phyloP scores from a whole-genome alignment of 768 basidiomycete genomes.

The Boletellus sp. region DNA sequence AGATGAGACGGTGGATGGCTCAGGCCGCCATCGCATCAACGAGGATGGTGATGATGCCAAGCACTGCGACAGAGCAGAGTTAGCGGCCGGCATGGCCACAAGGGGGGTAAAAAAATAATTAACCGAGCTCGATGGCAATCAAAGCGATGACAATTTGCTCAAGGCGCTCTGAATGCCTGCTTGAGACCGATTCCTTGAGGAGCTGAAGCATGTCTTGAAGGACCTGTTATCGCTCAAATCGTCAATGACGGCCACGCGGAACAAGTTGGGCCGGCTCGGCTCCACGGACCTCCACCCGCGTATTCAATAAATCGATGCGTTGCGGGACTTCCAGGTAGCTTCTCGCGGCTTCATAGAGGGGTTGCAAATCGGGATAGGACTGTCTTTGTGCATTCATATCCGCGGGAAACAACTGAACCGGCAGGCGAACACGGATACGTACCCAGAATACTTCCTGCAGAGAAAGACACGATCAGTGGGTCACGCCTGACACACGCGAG shows the following conservation, averaged over 20 bases:
- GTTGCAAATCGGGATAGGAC: constrained; percentile 94
- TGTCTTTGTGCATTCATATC: constrained; percentile 32
- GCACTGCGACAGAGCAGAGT: constrained; percentile 42
- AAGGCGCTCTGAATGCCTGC: constrained; percentile 83
- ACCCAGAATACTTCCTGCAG: constrained; percentile 92
- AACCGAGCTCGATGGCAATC: constrained; percentile 86
- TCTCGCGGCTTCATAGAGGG: constrained; percentile 88
- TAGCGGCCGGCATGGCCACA: not conserved
- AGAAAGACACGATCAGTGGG: not conserved
- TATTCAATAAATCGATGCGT: constrained; percentile 87
- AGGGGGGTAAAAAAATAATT: constrained; percentile 14
- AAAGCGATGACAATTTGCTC: constrained; percentile 92
- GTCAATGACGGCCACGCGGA: constrained; percentile 4
- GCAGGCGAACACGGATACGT: constrained; percentile 31
- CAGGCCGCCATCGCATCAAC: constrained; percentile 69
- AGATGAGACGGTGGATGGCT: constrained; percentile 1
- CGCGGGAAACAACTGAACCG: constrained; percentile 9
- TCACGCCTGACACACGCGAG: not conserved
- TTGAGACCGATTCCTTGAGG: constrained; percentile 91
- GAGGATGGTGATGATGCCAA: constrained; percentile 87
- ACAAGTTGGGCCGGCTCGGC: constrained; percentile 1
- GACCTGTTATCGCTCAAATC: constrained; percentile 46
- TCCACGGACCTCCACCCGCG: constrained; percentile 76
- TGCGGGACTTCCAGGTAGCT: constrained; percentile 95
- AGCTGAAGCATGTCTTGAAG: constrained; percentile 96